Evolutionary conservation across 768 basidiomycete species (phyloP).

Genomic region (Paxillus ammoniavirescens): DNA sequence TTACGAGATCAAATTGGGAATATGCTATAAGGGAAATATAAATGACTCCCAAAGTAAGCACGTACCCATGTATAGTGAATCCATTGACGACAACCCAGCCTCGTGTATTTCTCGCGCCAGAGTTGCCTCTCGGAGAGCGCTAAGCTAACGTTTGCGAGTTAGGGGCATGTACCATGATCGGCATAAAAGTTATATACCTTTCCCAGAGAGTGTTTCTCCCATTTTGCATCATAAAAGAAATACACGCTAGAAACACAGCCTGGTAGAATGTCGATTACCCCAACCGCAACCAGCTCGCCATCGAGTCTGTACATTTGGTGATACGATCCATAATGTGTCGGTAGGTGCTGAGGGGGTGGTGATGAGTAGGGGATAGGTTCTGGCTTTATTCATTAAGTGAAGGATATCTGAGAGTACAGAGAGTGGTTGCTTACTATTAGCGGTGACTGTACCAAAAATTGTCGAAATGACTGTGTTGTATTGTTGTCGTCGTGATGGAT

Average conservation of each 20-base stretch:
- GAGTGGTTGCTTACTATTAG: slow-evolving; percentile 50
- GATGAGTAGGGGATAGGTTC: slow-evolving; percentile 60
- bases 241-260: slow-evolving; percentile 82
- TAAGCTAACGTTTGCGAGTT: slow-evolving; percentile 49
- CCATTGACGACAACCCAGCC: slow-evolving; percentile 63
- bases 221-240: slow-evolving; percentile 81
- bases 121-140: slow-evolving; percentile 78
- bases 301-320: slow-evolving; percentile 88
- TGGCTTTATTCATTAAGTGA: slow-evolving; percentile 35
- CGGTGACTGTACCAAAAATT: slow-evolving; percentile 81
- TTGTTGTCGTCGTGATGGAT: slow-evolving; percentile 72
- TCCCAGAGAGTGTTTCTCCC: slow-evolving; percentile 70
- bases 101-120: slow-evolving; percentile 73
- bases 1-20: slow-evolving; percentile 27
- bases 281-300: slow-evolving; percentile 78
- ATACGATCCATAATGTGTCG: slow-evolving; percentile 84
- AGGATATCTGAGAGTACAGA: not conserved
- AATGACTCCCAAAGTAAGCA: not conserved
- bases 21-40: not conserved
- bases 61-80: slow-evolving; percentile 85
- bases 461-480: slow-evolving; percentile 50
- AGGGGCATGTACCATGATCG: not conserved
- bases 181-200: slow-evolving; percentile 47
- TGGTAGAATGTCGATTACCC: slow-evolving; percentile 89
- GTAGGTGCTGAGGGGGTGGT: slow-evolving; percentile 55